Conservation (phyloP, 805 yeast species). For the Kurtzmaniella cleridarum region DNA sequence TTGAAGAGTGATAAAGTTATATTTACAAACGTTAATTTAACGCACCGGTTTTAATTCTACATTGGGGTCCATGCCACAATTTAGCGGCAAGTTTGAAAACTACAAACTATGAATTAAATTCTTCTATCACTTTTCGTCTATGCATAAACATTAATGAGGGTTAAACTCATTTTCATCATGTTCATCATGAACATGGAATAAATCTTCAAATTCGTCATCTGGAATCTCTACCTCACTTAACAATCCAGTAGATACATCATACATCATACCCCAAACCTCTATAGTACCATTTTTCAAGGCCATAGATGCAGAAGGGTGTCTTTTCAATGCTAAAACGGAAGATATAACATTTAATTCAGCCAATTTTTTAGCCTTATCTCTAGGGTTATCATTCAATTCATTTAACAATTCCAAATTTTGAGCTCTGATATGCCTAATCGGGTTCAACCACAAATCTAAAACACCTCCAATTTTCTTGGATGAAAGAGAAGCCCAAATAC, state of each 20-base stretch:
- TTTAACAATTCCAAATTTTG: conserved; percentile 48
- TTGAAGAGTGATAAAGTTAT: too few relatives aligned
- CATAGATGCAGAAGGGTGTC: conserved; percentile 61
- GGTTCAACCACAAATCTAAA: conserved; percentile 68
- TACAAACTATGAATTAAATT: not conserved
- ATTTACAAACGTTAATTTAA: too few relatives aligned
- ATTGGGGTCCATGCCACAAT: too few relatives aligned
- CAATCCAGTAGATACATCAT: conserved; percentile 75
- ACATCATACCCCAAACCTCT: conserved; percentile 77
- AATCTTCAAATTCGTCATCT: conserved; percentile 38
- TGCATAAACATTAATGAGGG: conserved; percentile 1
- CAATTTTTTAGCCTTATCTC: conserved; percentile 52
- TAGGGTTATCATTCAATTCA: conserved; percentile 41
- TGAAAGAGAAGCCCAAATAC: conserved; percentile 74
- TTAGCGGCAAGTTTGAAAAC: not conserved
- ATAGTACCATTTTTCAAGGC: conserved; percentile 60
- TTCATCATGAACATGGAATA: conserved; percentile 31
- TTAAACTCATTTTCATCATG: conserved; percentile 12
- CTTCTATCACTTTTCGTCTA: not conserved
- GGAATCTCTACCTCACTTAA: conserved; percentile 39
- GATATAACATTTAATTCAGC: conserved; percentile 71
- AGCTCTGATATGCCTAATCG: conserved; percentile 64
- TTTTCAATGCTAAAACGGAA: conserved; percentile 62
- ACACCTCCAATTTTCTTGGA: conserved; percentile 61
- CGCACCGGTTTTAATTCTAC: too few relatives aligned